Percentiles rank a stretch among this genome's conserved stretches.
phyloP scores from a whole-genome alignment of 1,284 basidiomycete genomes.

The Phylloporus gajari region DNA sequence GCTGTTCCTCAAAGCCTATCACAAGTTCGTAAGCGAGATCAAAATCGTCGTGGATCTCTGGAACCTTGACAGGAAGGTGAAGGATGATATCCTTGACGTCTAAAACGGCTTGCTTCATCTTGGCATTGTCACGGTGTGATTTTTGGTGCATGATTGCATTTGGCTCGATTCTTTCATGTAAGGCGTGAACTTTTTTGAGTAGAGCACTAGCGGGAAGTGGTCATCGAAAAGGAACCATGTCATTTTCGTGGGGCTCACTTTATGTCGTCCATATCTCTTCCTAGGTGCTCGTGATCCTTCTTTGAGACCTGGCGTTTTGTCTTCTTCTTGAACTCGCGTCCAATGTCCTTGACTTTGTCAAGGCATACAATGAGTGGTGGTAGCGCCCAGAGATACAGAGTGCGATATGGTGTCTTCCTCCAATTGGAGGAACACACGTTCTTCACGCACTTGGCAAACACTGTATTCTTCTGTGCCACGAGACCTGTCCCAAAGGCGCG shows the following conservation, averaged over 20 bases:
- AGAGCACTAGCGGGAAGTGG: slow-evolving; percentile 27
- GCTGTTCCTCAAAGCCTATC: slow-evolving; percentile 28
- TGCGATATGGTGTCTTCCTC: slow-evolving; percentile 50
- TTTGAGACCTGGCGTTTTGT: slow-evolving; percentile 47
- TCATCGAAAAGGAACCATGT: neutral
- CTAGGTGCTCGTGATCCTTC: slow-evolving; percentile 44
- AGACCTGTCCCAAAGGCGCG: slow-evolving; percentile 41
- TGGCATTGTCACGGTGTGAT: slow-evolving; percentile 17
- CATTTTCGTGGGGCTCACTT: neutral
- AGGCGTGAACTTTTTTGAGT: slow-evolving; percentile 28
- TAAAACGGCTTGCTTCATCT: slow-evolving; percentile 37
- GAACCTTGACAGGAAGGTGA: slow-evolving; percentile 23
- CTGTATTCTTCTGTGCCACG: slow-evolving; percentile 34
- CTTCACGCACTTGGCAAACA: slow-evolving; percentile 49
- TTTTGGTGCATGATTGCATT: slow-evolving; percentile 38
- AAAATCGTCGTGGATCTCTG: slow-evolving; percentile 42
- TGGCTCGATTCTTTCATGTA: slow-evolving; percentile 44
- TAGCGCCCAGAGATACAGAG: slow-evolving; percentile 60
- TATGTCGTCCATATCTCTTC: slow-evolving; percentile 41
- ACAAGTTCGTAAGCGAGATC: slow-evolving; percentile 45
- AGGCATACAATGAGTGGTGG: slow-evolving; percentile 60
- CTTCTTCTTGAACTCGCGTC: slow-evolving; percentile 44
- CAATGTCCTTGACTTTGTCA: slow-evolving; percentile 46
- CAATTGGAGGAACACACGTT: slow-evolving; percentile 48
- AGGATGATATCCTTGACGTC: slow-evolving; percentile 39